Percentiles rank a stretch among this genome's conserved stretches.
Conservation (phyloP, 345 rosid species). For the Bruguiera sexangula region DNA sequence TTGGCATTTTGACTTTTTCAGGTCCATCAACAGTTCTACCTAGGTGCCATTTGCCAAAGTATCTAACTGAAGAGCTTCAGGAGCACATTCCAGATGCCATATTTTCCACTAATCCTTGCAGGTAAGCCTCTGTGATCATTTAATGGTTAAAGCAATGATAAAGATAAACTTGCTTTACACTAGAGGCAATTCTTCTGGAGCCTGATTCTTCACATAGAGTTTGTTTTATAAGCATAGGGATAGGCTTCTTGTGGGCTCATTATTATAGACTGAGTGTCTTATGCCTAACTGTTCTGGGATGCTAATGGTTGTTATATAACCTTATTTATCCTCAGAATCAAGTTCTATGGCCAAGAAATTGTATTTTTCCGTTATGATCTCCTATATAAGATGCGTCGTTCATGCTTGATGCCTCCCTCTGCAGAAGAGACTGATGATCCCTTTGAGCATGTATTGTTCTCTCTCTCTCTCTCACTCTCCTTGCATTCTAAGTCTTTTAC, state of each 20-base stretch:
- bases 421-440: conserved; percentile 76
- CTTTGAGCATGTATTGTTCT: conserved; percentile 67
- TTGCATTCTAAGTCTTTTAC: neutral
- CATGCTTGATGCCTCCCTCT: conserved; percentile 84
- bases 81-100: conserved; percentile 66
- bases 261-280: no score
- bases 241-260: no score
- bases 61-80: conserved; percentile 68
- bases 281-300: conserved; percentile 6
- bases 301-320: neutral
- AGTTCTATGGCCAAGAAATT: conserved; percentile 84
- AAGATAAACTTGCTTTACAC: conserved; percentile 7
- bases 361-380: conserved; percentile 88
- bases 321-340: conserved; percentile 55
- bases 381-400: conserved; percentile 83
- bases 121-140: conserved; percentile 39
- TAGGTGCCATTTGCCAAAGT: conserved; percentile 71
- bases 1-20: conserved; percentile 31
- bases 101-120: conserved; percentile 95
- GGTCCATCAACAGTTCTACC: conserved; percentile 91
- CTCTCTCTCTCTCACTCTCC: neutral
- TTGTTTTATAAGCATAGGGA: no score
- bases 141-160: neutral
- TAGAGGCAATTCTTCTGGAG: neutral
- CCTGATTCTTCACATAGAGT: neutral